Percentiles rank a stretch among this genome's conserved stretches.
Evolutionary conservation across 2,329 filamentous ascomycete genomes (phyloP).

Genomic region (Paraphoma sp.): DNA sequence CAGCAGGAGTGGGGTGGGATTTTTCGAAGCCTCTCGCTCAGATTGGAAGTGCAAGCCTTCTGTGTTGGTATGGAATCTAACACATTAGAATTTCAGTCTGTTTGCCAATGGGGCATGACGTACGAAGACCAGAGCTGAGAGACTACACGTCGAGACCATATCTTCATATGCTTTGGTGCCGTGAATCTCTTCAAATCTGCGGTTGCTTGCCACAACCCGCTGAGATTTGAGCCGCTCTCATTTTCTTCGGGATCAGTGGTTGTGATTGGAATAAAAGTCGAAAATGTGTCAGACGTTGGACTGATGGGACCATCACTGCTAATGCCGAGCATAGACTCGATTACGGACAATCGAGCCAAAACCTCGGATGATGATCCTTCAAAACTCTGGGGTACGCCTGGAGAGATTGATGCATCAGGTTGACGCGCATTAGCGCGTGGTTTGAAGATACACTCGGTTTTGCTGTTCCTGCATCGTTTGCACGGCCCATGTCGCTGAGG

Average conservation of each 20-base stretch:
- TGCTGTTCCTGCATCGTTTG: constrained; percentile 14
- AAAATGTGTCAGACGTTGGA: not conserved
- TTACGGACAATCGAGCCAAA: constrained; percentile 11
- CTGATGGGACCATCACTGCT: constrained; percentile 4
- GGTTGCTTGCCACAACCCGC: constrained; percentile 41
- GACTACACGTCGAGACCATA: constrained; percentile 45
- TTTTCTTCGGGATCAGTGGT: constrained; percentile 16
- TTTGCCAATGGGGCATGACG: not conserved
- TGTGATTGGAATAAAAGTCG: constrained; percentile 13
- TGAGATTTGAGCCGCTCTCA: constrained; percentile 20
- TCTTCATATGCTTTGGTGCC: constrained; percentile 24
- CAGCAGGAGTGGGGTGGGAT: constrained; percentile 52
- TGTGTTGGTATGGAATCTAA: constrained; percentile 54
- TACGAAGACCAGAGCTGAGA: constrained; percentile 47
- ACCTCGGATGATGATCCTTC: constrained; percentile 3
- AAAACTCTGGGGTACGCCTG: not conserved
- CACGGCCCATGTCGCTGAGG: constrained; percentile 13
- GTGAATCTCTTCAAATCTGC: constrained; percentile 35
- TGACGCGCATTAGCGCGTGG: constrained; percentile 49
- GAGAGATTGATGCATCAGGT: not conserved
- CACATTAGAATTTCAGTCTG: not conserved
- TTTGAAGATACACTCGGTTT: constrained; percentile 49
- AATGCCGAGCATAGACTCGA: constrained; percentile 20
- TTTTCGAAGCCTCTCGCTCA: constrained; percentile 52
- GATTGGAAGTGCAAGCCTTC: constrained; percentile 56